phyloP scores from a whole-genome alignment of 805 yeast genomes.

The Candida ovalis region DNA sequence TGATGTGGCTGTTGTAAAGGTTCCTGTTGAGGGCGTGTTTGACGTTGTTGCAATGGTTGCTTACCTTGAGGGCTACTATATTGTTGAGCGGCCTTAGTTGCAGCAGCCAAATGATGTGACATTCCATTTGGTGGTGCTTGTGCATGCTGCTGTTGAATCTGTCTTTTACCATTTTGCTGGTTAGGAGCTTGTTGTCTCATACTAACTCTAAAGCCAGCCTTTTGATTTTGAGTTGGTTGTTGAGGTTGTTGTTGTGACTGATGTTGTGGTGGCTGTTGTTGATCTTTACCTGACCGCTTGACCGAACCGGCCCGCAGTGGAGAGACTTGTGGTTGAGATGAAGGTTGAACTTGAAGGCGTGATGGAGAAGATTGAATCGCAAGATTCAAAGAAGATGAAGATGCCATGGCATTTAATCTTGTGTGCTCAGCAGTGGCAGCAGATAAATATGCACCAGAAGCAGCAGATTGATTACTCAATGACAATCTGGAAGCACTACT shows the following conservation, averaged over 20 bases:
- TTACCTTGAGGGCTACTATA: constrained; percentile 12
- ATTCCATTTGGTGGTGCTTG: constrained; percentile 27
- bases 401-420: constrained; percentile 59
- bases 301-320: constrained; percentile 1
- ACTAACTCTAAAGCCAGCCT: neutral
- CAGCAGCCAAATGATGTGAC: constrained; percentile 28
- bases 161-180: neutral
- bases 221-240: too few species aligned
- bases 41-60: constrained; percentile 5
- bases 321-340: constrained; percentile 3
- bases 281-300: constrained; percentile 23
- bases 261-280: neutral
- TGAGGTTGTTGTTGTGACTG: constrained; percentile 12
- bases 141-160: neutral
- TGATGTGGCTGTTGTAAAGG: constrained; percentile 6
- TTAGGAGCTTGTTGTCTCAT: neutral
- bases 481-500: constrained; percentile 16
- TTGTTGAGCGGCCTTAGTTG: constrained; percentile 29
- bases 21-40: constrained; percentile 3
- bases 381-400: constrained; percentile 35
- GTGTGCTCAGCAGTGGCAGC: constrained; percentile 79
- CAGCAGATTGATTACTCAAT: constrained; percentile 34
- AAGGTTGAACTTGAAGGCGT: constrained; percentile 10
- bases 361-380: constrained; percentile 8
- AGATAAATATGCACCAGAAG: constrained; percentile 62